A percentile compares a stretch with the other conserved stretches of the same genome.
These are phyloP conservation scores for Truncatella angustata DNA, from an alignment of 2,329 filamentous ascomycete species.

Conservation along the genomic window DNA sequence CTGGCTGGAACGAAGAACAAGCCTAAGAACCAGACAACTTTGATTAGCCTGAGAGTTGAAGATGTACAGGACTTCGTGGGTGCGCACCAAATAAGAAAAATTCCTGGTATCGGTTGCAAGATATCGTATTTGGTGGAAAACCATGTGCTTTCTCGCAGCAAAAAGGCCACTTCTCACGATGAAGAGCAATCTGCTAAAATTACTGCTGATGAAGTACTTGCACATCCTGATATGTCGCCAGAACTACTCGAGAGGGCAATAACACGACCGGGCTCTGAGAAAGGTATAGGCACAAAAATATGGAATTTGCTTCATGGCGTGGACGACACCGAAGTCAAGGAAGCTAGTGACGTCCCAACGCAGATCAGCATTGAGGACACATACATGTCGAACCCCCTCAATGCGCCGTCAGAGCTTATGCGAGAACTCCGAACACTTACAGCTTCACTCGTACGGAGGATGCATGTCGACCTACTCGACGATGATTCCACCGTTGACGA, in stretches of 20 bases:
- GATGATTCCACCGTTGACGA: slow-evolving; percentile 29
- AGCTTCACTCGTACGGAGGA: slow-evolving; percentile 69
- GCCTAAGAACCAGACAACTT: slow-evolving; percentile 80
- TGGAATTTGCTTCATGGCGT: slow-evolving; percentile 82
- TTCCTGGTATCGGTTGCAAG: slow-evolving; percentile 85
- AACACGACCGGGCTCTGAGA: slow-evolving; percentile 65
- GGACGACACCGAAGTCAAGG: slow-evolving; percentile 71
- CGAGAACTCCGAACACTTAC: slow-evolving; percentile 69
- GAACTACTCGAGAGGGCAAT: slow-evolving; percentile 67
- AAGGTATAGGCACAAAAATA: slow-evolving; percentile 67
- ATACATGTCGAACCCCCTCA: slow-evolving; percentile 67
- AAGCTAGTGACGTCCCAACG: slow-evolving; percentile 68
- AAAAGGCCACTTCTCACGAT: slow-evolving; percentile 32
- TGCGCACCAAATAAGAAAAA: slow-evolving; percentile 69
- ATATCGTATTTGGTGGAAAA: slow-evolving; percentile 66
- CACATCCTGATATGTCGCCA: slow-evolving; percentile 60
- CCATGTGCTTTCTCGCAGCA: slow-evolving; percentile 42
- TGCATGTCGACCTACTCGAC: slow-evolving; percentile 70
- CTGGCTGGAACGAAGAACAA: slow-evolving; percentile 82
- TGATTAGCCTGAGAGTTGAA: slow-evolving; percentile 63
- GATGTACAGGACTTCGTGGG: slow-evolving; percentile 71
- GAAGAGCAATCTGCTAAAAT: slow-evolving; percentile 42
- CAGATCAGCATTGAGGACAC: slow-evolving; percentile 97
- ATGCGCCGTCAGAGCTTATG: slow-evolving; percentile 60
- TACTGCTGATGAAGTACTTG: slow-evolving; percentile 64